Conservation (phyloP, 1,284 basidiomycete genomes). For the Tausonia pullulans region DNA sequence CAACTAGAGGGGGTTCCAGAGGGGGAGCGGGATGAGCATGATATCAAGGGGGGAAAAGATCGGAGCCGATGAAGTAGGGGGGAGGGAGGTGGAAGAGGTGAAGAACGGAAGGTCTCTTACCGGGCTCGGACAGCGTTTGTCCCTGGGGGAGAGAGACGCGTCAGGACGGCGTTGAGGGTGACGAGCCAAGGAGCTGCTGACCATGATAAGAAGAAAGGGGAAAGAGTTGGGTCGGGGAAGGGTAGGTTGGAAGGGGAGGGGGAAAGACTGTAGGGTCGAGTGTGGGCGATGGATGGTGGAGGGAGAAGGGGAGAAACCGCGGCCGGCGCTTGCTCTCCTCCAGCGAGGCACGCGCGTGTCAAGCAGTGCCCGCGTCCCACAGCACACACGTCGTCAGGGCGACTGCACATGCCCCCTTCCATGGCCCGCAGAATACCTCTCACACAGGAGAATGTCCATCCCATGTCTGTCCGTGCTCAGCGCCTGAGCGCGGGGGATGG, state of each 20-base stretch:
- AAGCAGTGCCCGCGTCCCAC: too few relatives aligned
- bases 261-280: neutral
- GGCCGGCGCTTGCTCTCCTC: too few relatives aligned
- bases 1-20: constrained; percentile 7
- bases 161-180: neutral
- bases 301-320: too few relatives aligned
- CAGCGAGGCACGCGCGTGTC: too few relatives aligned
- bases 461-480: too few relatives aligned
- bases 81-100: constrained; percentile 14
- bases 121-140: constrained; percentile 59
- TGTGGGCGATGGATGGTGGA: too few relatives aligned
- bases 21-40: neutral
- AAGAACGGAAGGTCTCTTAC: constrained; percentile 30
- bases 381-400: too few relatives aligned
- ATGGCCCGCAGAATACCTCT: too few relatives aligned
- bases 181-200: neutral
- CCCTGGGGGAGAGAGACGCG: constrained; percentile 39
- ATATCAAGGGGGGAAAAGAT: constrained; percentile 2
- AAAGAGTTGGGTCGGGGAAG: neutral
- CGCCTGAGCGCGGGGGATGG: too few relatives aligned
- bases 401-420: too few relatives aligned
- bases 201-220: neutral
- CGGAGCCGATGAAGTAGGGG: constrained; percentile 5
- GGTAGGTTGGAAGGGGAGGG: neutral
- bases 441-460: too few relatives aligned